Base-by-base conservation (phyloP, 176 grass and related monocot genomes). In the Avena eriantha region DNA sequence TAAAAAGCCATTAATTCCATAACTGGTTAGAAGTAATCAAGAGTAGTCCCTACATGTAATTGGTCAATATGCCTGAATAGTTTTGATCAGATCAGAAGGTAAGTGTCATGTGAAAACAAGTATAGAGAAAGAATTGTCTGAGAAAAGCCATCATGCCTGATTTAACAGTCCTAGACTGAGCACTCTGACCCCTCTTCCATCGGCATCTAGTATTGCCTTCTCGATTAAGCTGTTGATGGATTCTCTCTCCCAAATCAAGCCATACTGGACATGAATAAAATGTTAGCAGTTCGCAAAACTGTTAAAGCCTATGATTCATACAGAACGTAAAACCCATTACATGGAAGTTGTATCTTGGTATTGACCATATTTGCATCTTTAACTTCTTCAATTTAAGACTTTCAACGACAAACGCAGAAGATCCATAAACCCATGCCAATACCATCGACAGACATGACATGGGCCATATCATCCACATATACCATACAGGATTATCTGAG, bases 301-400 rank as follows among this genome's bases (percentile, higher is more conserved):
- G 11, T 79, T 34, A 77, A 82, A 56, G 8, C 8, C 19, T 55
- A 71, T 8, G 17, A 76, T 73, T 83, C 29, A 54, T 78, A 78
- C 15, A 43, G 16, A 22, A 66, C 2, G 17, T 22, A 18, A 61
- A 22, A 19, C 24, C 18, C 17, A 79, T 65, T 86, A 98, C 96
- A 70, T 98, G 96, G 81, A 95, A 98, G 73, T 85, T 94, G 66
- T 92, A 98, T 95, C 96, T 94, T 36, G 96, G 93, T 89, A 95
- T 87, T 36, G 86, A 82, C 96, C 96, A 95, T 79, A 79, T 92
- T 70, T 95, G 96, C 90, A 95, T 94, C 86, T 91, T 93, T 34
- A 95, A 71, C 45, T 90, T 89, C 16, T 95, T 85, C 65, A 95
- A 70, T 66, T 80, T 86, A 84, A 91, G 86, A 73, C 88, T 95